These are phyloP conservation scores for Solanum ossicruentum DNA, from an alignment of 257 asterid species.

Conservation along the genomic window DNA sequence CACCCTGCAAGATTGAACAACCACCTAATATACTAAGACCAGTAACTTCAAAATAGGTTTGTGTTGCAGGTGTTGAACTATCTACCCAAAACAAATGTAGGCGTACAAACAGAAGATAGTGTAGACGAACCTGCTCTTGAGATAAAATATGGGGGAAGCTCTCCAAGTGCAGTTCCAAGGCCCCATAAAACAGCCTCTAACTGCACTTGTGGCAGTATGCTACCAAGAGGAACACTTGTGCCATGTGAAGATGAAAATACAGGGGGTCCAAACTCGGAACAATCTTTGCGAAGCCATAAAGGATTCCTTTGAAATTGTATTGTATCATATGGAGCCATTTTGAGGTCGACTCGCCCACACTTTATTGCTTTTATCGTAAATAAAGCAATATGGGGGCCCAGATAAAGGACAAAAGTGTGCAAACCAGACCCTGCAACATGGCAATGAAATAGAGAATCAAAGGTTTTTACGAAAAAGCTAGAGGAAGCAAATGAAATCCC, in stretches of 20 bases:
- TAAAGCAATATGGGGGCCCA: slow-evolving; percentile 88
- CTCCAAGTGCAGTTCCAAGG: slow-evolving; percentile 89
- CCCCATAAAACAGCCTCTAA: slow-evolving; percentile 88
- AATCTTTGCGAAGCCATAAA: slow-evolving; percentile 83
- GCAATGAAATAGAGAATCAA: background rate
- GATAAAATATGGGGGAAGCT: slow-evolving; percentile 93
- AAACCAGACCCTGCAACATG: slow-evolving; percentile 65
- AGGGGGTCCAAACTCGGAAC: slow-evolving; percentile 72
- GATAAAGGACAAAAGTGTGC: slow-evolving; percentile 90
- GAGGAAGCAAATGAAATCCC: background rate
- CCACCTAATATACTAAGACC: background rate
- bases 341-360: slow-evolving; percentile 88
- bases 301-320: slow-evolving; percentile 59
- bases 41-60: background rate
- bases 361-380: slow-evolving; percentile 77
- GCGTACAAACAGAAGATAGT: background rate
- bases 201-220: slow-evolving; percentile 84
- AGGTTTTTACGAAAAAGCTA: background rate
- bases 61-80: background rate
- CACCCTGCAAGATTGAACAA: background rate
- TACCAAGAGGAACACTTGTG: slow-evolving; percentile 55
- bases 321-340: slow-evolving; percentile 86
- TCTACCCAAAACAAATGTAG: background rate
- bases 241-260: slow-evolving; percentile 44
- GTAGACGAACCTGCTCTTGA: slow-evolving; percentile 74